Evolutionary conservation across 1,139 yeast genomes (phyloP), one percentile per base, ranked within the genome.

Genomic region (Protomyces gravidus): DNA sequence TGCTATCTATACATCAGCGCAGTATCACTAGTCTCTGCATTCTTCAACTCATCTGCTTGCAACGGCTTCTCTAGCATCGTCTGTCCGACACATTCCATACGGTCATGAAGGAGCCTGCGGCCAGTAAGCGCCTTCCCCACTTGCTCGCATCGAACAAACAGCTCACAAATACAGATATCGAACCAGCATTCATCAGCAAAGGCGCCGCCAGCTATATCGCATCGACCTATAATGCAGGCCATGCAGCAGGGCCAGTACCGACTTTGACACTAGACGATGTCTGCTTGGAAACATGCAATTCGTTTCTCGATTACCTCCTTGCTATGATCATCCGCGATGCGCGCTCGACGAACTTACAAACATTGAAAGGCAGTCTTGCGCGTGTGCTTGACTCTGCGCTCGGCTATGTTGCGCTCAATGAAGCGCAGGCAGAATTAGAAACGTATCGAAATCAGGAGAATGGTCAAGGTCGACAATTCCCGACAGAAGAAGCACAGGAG

Each of bases 391-490:
- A 59, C 17, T 50, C 59, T 13, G 64, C 61, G 33, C 56, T 63
- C 17, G 65, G 62, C 5, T 21, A 49, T 19, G 65, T 59, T 21
- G 65, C 65, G 9, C 46, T 63, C 9, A 57, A 53, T 13, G 65
- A 60, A 26, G 65, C 63, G 17, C 61, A 63, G 45, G 62, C 65
- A 9, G 65, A 63, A 36, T 48, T 63, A 27, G 64, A 60, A 40
- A 51, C 60, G 15, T 63, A 62, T 27, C 59, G 58, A 40, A 58
- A 59, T 6, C 63, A 52, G 42, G 63, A 58, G 25, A 59, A 42
- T 19, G 60, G 56, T 9, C 19, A 50, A 13, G 53, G 62, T 13
- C 52, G 57, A 6, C 36, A 50, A 9, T 23, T 26, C 19, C 45
- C 46, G 3, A n/a, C 49, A 11, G 33, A 26, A 30, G 15, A 39